These are phyloP conservation scores for Wickerhamomyces pijperi DNA, from an alignment of 805 yeast genomes.

Conservation along the genomic window DNA sequence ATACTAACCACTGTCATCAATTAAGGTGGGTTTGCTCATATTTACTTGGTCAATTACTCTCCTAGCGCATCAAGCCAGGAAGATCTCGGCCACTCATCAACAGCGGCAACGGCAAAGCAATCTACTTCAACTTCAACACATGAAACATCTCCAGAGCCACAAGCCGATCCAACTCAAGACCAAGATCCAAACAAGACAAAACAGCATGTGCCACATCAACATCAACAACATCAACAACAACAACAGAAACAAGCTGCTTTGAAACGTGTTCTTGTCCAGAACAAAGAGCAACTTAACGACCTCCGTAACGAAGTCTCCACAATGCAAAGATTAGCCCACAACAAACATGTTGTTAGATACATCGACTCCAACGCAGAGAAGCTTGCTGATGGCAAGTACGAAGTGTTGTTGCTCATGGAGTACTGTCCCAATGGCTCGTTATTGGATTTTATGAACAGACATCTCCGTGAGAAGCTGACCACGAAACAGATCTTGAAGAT, in stretches of 20 bases:
- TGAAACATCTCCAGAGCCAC: too few species aligned
- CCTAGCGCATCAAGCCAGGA: too few species aligned
- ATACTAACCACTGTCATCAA: too few species aligned
- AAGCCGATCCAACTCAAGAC: too few species aligned
- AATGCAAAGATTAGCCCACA: constrained; percentile 50
- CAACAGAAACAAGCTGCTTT: too few species aligned
- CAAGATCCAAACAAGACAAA: too few species aligned
- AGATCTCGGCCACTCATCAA: too few species aligned
- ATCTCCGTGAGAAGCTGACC: constrained; percentile 65
- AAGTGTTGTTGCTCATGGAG: constrained; percentile 88
- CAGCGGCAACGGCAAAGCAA: too few species aligned
- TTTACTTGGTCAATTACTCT: constrained; percentile 54
- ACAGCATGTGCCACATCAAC: too few species aligned
- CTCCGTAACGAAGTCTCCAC: constrained; percentile 70
- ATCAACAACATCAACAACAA: too few species aligned
- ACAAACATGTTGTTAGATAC: constrained; percentile 53
- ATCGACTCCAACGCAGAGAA: constrained; percentile 72
- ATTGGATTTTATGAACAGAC: constrained; percentile 82
- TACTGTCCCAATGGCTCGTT: constrained; percentile 80
- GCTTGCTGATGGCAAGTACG: constrained; percentile 45
- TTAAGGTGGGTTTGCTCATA: constrained; percentile 72
- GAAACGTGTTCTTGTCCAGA: constrained; percentile 65
- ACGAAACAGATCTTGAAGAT: constrained; percentile 74
- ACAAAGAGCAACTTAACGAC: constrained; percentile 53
- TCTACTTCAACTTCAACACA: too few species aligned